These are phyloP conservation scores for Mucuna pruriens DNA, from an alignment of 306 rosid species.

Conservation along the genomic window DNA sequence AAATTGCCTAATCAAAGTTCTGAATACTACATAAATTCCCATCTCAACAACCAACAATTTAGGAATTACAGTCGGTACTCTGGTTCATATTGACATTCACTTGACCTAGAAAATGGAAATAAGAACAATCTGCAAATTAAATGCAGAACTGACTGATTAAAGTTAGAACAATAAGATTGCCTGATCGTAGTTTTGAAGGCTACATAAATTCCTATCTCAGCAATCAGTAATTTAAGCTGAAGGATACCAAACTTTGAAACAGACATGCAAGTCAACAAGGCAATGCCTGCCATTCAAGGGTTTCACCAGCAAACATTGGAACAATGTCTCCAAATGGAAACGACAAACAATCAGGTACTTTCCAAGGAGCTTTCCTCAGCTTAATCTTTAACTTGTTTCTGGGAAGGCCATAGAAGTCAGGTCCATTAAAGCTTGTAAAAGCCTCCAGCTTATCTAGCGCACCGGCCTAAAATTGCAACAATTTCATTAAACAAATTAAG, in stretches of 20 bases:
- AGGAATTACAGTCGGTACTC: neutral
- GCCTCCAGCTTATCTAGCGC: slow-evolving; percentile 91
- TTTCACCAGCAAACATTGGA: slow-evolving; percentile 87
- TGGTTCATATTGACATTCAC: neutral
- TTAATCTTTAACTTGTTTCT: slow-evolving; percentile 71
- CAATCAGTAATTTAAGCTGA: slow-evolving; percentile 18
- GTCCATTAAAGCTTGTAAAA: slow-evolving; percentile 92
- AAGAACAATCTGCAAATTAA: neutral
- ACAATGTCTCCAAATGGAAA: slow-evolving; percentile 79
- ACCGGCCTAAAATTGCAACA: slow-evolving; percentile 67
- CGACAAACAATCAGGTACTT: slow-evolving; percentile 68
- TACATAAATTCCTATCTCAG: slow-evolving; percentile 7
- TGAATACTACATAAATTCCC: neutral
- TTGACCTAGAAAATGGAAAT: neutral
- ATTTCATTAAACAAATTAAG: neutral
- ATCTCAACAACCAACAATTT: slow-evolving; percentile 8
- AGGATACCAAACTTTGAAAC: neutral
- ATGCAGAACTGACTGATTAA: slow-evolving; percentile 2
- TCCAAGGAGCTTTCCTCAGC: slow-evolving; percentile 72
- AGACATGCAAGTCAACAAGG: slow-evolving; percentile 36
- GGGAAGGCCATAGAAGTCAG: slow-evolving; percentile 96
- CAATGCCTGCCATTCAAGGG: slow-evolving; percentile 77
- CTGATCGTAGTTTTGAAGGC: neutral
- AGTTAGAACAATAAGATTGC: slow-evolving; percentile 3
- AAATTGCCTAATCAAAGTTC: neutral